These are phyloP conservation scores for Hypoxylon sp. DNA, from an alignment of 2,329 filamentous ascomycete genomes.

Conservation along the genomic window DNA sequence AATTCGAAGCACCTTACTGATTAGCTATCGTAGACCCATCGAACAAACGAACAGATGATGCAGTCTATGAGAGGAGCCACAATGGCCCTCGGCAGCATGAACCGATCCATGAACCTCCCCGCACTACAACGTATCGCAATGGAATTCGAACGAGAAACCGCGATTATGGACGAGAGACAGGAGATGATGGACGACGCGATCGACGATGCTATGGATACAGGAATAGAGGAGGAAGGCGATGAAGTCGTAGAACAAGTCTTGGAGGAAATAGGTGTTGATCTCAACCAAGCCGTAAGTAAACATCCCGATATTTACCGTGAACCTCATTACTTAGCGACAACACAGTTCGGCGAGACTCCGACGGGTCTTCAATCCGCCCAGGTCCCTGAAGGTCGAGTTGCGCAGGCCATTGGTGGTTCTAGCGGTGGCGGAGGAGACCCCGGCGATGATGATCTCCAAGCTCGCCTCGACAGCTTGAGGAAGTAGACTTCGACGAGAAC, in stretches of 20 bases:
- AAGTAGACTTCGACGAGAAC: conserved; percentile 53
- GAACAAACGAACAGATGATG: conserved; percentile 99
- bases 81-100: conserved; percentile 93
- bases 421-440: conserved; percentile 66
- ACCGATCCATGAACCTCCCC: conserved; percentile 95
- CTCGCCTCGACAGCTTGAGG: conserved; percentile 87
- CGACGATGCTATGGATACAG: conserved; percentile 92
- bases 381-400: conserved; percentile 80
- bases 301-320: not conserved
- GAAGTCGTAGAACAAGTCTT: conserved; percentile 97
- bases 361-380: conserved; percentile 80
- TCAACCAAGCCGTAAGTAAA: conserved; percentile 83
- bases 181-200: conserved; percentile 99
- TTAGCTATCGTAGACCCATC: conserved; percentile 76
- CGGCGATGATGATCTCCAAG: conserved; percentile 93
- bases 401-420: conserved; percentile 82
- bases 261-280: conserved; percentile 95
- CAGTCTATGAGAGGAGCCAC: conserved; percentile 99
- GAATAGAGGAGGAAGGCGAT: conserved; percentile 93
- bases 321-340: conserved; percentile 46
- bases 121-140: conserved; percentile 96
- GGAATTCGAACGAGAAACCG: conserved; percentile 99
- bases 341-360: conserved; percentile 90
- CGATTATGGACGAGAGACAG: conserved; percentile 98
- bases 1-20: conserved; percentile 7